Conservation (phyloP, 129 eudicot genomes). For the sunflower (Helianthus annuus) region HanXRQr2.0-SUNRISE NC_035433.2:5806713-5807212, state of each 20-base stretch:
- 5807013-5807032: neutral
- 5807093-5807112: neutral
- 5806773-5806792: neutral
- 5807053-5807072: neutral
- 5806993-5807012: neutral
- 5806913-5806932: neutral
- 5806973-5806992: neutral
- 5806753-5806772: conserved; percentile 2
- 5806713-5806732: neutral
- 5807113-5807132: neutral
- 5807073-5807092: too few relatives aligned
- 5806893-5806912: neutral
- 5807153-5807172: neutral
- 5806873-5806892: neutral
- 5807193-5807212: neutral
- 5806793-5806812: neutral
- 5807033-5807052: neutral
- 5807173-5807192: neutral
- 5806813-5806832: neutral
- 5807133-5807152: neutral
- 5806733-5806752: neutral
- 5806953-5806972: neutral
- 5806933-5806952: neutral
- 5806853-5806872: neutral
- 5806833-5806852: neutral